Evolutionary conservation across 768 basidiomycete genomes (phyloP), one percentile per base, ranked within the genome.

Genomic region (Mycena albidolilacea): DNA sequence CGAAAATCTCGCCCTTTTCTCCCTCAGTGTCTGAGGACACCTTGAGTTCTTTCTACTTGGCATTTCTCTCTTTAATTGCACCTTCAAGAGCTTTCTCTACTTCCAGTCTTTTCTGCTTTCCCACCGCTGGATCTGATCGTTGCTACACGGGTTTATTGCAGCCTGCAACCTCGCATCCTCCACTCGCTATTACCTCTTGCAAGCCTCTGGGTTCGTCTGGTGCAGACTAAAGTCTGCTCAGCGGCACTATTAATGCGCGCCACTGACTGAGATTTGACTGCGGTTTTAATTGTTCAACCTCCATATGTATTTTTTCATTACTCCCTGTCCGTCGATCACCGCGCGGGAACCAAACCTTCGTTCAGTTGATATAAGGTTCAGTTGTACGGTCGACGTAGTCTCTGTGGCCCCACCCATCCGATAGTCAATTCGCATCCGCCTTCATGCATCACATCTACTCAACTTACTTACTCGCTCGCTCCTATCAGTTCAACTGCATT

Each of bases 81-180:
- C 61, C 17, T 19, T 5, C 21, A 30, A 43, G 41, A 21, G n/a
- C 30, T 30, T 23, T 21, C n/a, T 14, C 4, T 43, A 17, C 21
- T 43, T 43, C n/a, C 41, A 55, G 54, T 14, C 37, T 9, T 41
- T 8, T 19, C 5, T 7, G 9, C 37, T 59, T 19, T 58, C 17
- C 37, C 15, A 5, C 38, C 23, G 41, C 59, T n/a, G n/a, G 0
- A 41, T 39, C 11, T 59, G 58, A 59, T 41, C 38, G 58, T 38
- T 59, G 38, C 19, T 39, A 38, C 17, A 30, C 38, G 58, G n/a
- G 58, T 21, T 59, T 59, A 59, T 59, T 59, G 58, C 30, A 30
- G 30, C 30, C 30, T 30, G 30, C 30, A 30, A 30, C 30, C 30
- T 30, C 30, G 30, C 30, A 1, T 30, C 30, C 4, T 30, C 30